Evolutionary conservation across 2,329 filamentous ascomycete genomes (phyloP).

Genomic region (Mycocentrospora acerina): DNA sequence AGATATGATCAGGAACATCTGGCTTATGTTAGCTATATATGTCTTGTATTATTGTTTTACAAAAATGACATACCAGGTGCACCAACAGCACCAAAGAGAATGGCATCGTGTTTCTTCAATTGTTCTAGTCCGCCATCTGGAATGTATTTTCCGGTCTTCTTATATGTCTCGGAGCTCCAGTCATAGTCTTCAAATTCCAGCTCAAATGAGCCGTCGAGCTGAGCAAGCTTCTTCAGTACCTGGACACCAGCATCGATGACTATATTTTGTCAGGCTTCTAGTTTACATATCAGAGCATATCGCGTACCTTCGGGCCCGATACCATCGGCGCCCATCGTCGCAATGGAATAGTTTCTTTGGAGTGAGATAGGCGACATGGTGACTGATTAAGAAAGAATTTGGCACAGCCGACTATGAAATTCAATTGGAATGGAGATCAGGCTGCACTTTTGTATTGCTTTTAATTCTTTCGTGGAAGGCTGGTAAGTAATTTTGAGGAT

Average conservation of each 20-base stretch:
- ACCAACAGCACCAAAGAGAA: conserved; percentile 69
- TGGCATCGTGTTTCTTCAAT: conserved; percentile 63
- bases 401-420: background rate
- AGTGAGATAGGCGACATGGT: conserved; percentile 29
- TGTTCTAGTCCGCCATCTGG: conserved; percentile 60
- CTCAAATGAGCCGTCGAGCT: conserved; percentile 57
- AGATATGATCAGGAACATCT: conserved; percentile 60
- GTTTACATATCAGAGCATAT: no score
- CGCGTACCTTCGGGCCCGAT: conserved; percentile 70
- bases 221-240: conserved; percentile 58
- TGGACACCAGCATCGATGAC: conserved; percentile 65
- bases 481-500: background rate
- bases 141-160: conserved; percentile 65
- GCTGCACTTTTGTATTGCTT: background rate
- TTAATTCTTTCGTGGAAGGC: background rate
- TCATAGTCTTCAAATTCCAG: conserved; percentile 65
- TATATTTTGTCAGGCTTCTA: no score
- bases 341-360: conserved; percentile 30
- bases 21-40: background rate
- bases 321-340: conserved; percentile 65
- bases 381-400: no score
- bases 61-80: conserved; percentile 51
- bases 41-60: background rate
- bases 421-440: no score
- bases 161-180: conserved; percentile 68